These are phyloP conservation scores for Crithidia fasciculata DNA, from an alignment of 208 protist genomes.

Conservation along the genomic window DNA sequence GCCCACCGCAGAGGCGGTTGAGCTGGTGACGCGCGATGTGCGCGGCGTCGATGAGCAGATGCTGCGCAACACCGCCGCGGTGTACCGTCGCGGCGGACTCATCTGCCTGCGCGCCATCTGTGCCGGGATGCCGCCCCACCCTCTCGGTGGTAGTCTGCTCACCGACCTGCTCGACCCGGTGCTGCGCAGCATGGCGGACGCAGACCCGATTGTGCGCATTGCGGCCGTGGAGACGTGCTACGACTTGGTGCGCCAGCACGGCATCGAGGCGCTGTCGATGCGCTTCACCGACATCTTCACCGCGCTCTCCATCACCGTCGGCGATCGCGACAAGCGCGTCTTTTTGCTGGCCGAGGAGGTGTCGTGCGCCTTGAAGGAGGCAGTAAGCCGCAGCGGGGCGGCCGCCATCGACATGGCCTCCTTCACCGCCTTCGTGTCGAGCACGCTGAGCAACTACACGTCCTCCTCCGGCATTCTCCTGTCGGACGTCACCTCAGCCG, in stretches of 20 bases:
- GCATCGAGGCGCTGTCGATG: slow-evolving; percentile 37
- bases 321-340: slow-evolving; percentile 64
- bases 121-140: slow-evolving; percentile 41
- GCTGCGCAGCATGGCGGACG: slow-evolving; percentile 51
- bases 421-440: slow-evolving; percentile 44
- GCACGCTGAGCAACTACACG: slow-evolving; percentile 42
- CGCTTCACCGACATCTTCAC: slow-evolving; percentile 66
- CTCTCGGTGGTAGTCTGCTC: slow-evolving; percentile 28
- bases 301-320: slow-evolving; percentile 54
- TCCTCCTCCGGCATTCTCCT: slow-evolving; percentile 13
- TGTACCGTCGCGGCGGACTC: slow-evolving; percentile 68
- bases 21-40: slow-evolving; percentile 34
- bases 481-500: slow-evolving; percentile 22
- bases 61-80: slow-evolving; percentile 42
- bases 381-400: slow-evolving; percentile 42
- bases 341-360: slow-evolving; percentile 62
- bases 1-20: slow-evolving; percentile 47
- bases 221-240: slow-evolving; percentile 73
- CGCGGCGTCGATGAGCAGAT: slow-evolving; percentile 44
- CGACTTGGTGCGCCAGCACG: slow-evolving; percentile 51
- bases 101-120: slow-evolving; percentile 51
- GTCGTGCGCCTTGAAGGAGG: slow-evolving; percentile 59
- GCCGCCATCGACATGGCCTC: slow-evolving; percentile 35
- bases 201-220: slow-evolving; percentile 67
- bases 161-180: slow-evolving; percentile 39